Evolutionary conservation across 2,329 filamentous ascomycete genomes (phyloP).

Genomic region (Rhinocladiella similis): DNA sequence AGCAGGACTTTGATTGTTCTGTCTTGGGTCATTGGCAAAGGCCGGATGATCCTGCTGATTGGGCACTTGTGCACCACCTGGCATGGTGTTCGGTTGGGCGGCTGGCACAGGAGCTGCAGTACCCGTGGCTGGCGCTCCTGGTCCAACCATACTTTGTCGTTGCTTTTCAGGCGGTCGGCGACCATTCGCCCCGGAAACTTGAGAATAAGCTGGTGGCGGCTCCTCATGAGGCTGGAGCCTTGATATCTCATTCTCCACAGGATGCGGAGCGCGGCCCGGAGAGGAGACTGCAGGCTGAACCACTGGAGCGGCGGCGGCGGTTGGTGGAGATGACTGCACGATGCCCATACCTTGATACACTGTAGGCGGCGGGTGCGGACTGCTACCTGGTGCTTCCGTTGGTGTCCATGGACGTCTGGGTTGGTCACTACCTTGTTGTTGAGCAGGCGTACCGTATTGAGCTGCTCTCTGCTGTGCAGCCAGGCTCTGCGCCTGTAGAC

Average conservation of each 20-base stretch:
- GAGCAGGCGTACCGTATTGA: conserved; percentile 65
- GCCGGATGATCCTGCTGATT: conserved; percentile 70
- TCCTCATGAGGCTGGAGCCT: conserved; percentile 67
- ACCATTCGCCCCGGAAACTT: conserved; percentile 56
- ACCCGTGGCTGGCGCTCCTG: conserved; percentile 25
- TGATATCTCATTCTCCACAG: conserved; percentile 84
- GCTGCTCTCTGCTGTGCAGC: conserved; percentile 72
- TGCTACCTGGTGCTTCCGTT: conserved; percentile 81
- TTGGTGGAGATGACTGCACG: conserved; percentile 49
- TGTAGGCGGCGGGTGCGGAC: conserved; percentile 84
- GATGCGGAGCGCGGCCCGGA: conserved; percentile 56
- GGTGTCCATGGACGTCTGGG: conserved; percentile 83
- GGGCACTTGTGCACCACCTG: conserved; percentile 34
- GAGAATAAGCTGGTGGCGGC: conserved; percentile 92
- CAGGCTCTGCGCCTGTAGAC: conserved; percentile 78
- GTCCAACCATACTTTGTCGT: conserved; percentile 42
- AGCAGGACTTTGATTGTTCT: conserved; percentile 35
- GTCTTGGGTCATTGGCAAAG: conserved; percentile 79
- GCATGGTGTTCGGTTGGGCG: conserved; percentile 20
- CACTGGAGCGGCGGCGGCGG: conserved; percentile 45
- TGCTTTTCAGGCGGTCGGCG: conserved; percentile 77
- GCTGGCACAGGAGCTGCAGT: conserved; percentile 23
- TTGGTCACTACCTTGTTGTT: conserved; percentile 37
- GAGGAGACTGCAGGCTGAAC: conserved; percentile 33
- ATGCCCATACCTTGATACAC: conserved; percentile 85